Evolutionary conservation across 768 basidiomycete species (phyloP).

Genomic region (Suillus placidus): DNA sequence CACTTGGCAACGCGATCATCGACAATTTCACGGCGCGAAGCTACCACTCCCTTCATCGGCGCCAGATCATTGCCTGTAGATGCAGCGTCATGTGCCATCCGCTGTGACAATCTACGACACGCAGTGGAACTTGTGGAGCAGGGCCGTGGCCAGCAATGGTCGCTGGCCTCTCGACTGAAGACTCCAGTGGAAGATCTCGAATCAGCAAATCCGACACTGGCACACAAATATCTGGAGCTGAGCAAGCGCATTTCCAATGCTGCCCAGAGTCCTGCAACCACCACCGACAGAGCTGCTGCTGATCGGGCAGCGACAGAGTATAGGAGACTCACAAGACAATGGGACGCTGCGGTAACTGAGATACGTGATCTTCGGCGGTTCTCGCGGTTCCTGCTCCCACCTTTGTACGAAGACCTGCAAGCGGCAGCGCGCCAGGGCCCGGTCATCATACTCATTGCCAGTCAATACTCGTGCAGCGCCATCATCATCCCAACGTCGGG

Average conservation of each 20-base stretch:
- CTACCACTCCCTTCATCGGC: not conserved
- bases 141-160: conserved; percentile 32
- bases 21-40: not conserved
- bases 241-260: conserved; percentile 12
- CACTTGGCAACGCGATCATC: conserved; percentile 1
- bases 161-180: conserved; percentile 27
- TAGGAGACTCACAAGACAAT: conserved; percentile 11
- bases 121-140: conserved; percentile 34
- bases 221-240: conserved; percentile 12
- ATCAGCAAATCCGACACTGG: not conserved
- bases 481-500: conserved; percentile 10
- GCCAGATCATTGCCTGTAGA: not conserved
- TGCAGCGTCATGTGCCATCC: conserved; percentile 20
- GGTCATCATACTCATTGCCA: conserved; percentile 21
- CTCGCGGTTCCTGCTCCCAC: conserved; percentile 21
- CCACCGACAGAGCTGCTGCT: not conserved
- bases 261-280: not conserved
- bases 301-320: conserved; percentile 14
- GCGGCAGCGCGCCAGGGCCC: conserved; percentile 22
- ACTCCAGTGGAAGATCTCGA: conserved; percentile 27
- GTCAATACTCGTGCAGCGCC: conserved; percentile 18
- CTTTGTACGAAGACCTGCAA: conserved; percentile 14
- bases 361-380: conserved; percentile 17
- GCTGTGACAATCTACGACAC: conserved; percentile 3
- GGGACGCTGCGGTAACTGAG: conserved; percentile 8